These are phyloP conservation scores for Chrysanthemum lavandulifolium DNA, from an alignment of 129 eudicot species.

Conservation along the genomic window DNA sequence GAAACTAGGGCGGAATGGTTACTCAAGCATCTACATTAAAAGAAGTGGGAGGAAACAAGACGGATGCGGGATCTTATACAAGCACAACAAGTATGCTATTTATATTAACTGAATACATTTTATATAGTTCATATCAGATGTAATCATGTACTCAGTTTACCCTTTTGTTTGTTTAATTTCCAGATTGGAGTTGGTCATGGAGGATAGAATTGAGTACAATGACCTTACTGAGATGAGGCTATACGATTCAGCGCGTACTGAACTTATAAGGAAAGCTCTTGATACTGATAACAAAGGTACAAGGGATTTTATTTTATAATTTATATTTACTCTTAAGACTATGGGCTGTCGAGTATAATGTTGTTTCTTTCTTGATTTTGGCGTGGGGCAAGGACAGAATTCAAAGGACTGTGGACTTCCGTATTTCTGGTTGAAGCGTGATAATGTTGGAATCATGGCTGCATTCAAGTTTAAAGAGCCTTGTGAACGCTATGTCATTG, in stretches of 20 bases:
- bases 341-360: neutral
- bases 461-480: constrained; percentile 73
- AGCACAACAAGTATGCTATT: constrained; percentile 48
- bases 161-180: constrained; percentile 8
- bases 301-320: neutral
- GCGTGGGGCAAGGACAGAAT: constrained; percentile 30
- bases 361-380: constrained; percentile 15
- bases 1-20: constrained; percentile 64
- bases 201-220: constrained; percentile 80
- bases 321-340: neutral
- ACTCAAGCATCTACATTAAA: constrained; percentile 70
- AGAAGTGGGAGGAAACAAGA: constrained; percentile 84
- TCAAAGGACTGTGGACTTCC: constrained; percentile 56
- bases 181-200: constrained; percentile 77
- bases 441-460: constrained; percentile 87
- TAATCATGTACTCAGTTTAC: constrained; percentile 6
- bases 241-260: constrained; percentile 33
- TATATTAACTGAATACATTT: neutral
- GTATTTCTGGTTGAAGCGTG: constrained; percentile 82
- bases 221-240: constrained; percentile 61
- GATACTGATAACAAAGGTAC: constrained; percentile 25
- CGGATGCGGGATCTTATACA: constrained; percentile 94
- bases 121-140: neutral
- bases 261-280: constrained; percentile 27
- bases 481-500: constrained; percentile 57